Conservation (phyloP, 495 filamentous ascomycete species). For the Hyphodiscus hymeniophilus region DNA sequence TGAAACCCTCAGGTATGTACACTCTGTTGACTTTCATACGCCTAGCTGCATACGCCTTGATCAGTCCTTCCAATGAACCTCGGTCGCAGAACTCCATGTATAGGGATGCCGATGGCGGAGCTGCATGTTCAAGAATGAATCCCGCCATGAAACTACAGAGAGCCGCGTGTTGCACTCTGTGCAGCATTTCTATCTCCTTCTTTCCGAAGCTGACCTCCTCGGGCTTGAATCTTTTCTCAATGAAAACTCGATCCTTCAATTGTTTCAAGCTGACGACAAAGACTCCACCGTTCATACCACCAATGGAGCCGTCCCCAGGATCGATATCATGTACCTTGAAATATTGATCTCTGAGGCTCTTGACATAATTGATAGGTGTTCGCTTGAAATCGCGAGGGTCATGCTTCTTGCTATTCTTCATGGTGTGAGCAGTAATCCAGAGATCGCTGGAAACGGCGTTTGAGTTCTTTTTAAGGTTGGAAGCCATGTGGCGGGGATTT, state of each 20-base stretch:
- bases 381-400: conserved; percentile 1
- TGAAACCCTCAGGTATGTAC: conserved; percentile 9
- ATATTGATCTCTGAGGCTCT: conserved; percentile 9
- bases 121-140: conserved; percentile 3
- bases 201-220: background rate
- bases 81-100: conserved; percentile 25
- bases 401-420: background rate
- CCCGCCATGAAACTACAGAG: conserved; percentile 14
- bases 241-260: background rate
- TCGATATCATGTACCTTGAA: conserved; percentile 17
- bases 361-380: background rate
- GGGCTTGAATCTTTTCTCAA: conserved; percentile 19
- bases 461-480: background rate
- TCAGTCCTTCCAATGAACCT: conserved; percentile 16
- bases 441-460: background rate
- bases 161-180: conserved; percentile 10
- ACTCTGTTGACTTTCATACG: background rate
- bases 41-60: background rate
- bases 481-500: conserved; percentile 8
- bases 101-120: conserved; percentile 4
- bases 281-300: conserved; percentile 22
- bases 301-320: conserved; percentile 11
- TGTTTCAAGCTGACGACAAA: conserved; percentile 17
- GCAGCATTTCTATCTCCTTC: conserved; percentile 22
- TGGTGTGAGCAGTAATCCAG: background rate